Evolutionary conservation across 2,329 filamentous ascomycete genomes (phyloP), one percentile per base, ranked within the genome.

Genomic region (Penicillium sp.): DNA sequence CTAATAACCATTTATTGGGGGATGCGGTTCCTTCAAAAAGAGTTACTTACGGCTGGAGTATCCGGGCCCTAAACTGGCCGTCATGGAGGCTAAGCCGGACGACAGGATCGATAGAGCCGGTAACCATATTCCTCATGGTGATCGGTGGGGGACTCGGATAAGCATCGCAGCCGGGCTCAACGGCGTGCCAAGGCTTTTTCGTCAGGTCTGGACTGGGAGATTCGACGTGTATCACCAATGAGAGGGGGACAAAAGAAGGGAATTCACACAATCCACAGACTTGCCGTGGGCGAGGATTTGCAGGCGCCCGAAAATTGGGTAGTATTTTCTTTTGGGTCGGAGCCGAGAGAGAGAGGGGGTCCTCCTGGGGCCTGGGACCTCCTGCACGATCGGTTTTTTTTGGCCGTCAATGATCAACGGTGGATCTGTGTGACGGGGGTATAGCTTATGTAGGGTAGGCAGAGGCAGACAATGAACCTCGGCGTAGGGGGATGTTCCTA

Each of bases 21-120:
- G 2, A 8, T 5, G 16, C 34, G 6, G 9, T 14, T 19, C 5
- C 34, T 37, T 37, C 34, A n/a, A 9, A 11, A 10, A 14, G 24
- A 16, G 28, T 7, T 8, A 71, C 71, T 65, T 62, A 75, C 72
- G 71, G 71, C 40, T 70, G 67, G 48, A 74, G 52, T 33, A 68
- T 37, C 51, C 63, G 65, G 48, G 52, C 31, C 52, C 57, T 60
- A 55, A 58, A 51, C 26, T 60, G 59, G 39, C 60, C 64, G 56
- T 63, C 56, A 56, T 56, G 56, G 52, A 58, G 57, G 59, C 52
- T 59, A 36, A 53, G 45, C 37, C 61, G 60, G 52, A 58, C 55
- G 55, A 52, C 53, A 57, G 61, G 52, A 58, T 67, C 64, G 69
- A 72, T 72, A 48, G 52, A 56, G 58, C 52, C 55, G 51, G 48